Conservation (phyloP, 192 early-diverging fungal genomes). For the Backusella tarrabulga region DNA sequence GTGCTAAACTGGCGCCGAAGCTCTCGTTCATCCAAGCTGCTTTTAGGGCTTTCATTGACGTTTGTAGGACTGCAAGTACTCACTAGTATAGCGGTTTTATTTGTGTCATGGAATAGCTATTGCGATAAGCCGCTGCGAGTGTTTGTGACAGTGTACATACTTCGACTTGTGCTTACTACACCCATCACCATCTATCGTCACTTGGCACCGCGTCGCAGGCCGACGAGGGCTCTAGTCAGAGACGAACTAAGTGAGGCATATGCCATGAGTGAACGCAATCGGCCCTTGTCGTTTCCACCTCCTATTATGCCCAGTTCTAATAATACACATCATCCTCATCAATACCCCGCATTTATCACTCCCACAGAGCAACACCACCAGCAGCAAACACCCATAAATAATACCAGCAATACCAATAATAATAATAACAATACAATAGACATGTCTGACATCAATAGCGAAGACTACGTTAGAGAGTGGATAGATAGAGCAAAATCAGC, state of each 20-base stretch:
- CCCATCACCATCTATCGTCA: slow-evolving; percentile 64
- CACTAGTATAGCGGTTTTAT: slow-evolving; percentile 43
- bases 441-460: neutral
- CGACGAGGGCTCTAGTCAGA: slow-evolving; percentile 1
- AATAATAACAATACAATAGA: neutral
- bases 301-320: neutral
- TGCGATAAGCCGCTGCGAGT: slow-evolving; percentile 54
- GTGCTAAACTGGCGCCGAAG: slow-evolving; percentile 35
- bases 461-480: slow-evolving; percentile 5
- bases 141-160: slow-evolving; percentile 60
- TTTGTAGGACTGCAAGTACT: slow-evolving; percentile 39
- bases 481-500: slow-evolving; percentile 55
- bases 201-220: slow-evolving; percentile 46
- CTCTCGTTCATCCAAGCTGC: slow-evolving; percentile 40
- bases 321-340: slow-evolving; percentile 3
- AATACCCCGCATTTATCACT: neutral
- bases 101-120: slow-evolving; percentile 42
- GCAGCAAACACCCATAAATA: neutral
- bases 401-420: neutral
- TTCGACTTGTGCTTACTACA: slow-evolving; percentile 53
- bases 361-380: neutral
- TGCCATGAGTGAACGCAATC: slow-evolving; percentile 6
- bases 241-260: slow-evolving; percentile 10
- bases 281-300: neutral
- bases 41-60: slow-evolving; percentile 30